Base-by-base conservation (phyloP, 306 rosid genomes). In the Lathyrus oleraceus region DNA sequence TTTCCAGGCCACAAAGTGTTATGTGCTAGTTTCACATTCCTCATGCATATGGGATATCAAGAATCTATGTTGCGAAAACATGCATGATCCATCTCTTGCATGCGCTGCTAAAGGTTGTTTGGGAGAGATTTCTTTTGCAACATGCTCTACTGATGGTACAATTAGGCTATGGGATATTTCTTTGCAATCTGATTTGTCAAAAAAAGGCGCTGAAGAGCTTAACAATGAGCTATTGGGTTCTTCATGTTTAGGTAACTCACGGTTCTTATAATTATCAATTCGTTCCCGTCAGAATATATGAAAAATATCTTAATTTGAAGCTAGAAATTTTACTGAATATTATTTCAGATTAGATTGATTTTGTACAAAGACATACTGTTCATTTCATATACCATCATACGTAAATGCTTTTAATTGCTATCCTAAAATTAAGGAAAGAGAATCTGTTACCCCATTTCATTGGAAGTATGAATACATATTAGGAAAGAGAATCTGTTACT, bases 31-130 rank as follows among this genome's bases (percentile, higher is more conserved):
- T 79, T 85, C 96, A 59, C 96, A 89, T 86, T 87, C 93, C 73
- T 82, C 85, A 1, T 87, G 93, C 81, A 89, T 89, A 80, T 89
- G 93, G 91, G 96, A 89, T 81, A 81, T 89, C 89, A 87, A 84
- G 83, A 84, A 78, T 84, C 84, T 89, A 56, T 87, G 93, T 78
- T 87, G 96, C 45, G 89, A 89, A 76, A 84, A 89, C 81, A 70
- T 78, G 79, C 96, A 89, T 47, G 89, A 87, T 73, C 83, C 88
- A 45, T 83, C 93, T 72, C 83, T 84, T 72, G 89, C 90, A 66
- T 89, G 96, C 77, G 76, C 83, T 75, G 91, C 96, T 62, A 87
- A 87, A 87, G 93, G 96, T 66, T 89, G 93, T 81, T 81, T 76
- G 2, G 96, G 93, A 57, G 93, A 93, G 20, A 77, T 82, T 79